Percentiles rank a stretch among this genome's conserved stretches.
These are phyloP conservation scores for Heimioporus sp. DNA, from an alignment of 768 basidiomycete species.

Conservation along the genomic window DNA sequence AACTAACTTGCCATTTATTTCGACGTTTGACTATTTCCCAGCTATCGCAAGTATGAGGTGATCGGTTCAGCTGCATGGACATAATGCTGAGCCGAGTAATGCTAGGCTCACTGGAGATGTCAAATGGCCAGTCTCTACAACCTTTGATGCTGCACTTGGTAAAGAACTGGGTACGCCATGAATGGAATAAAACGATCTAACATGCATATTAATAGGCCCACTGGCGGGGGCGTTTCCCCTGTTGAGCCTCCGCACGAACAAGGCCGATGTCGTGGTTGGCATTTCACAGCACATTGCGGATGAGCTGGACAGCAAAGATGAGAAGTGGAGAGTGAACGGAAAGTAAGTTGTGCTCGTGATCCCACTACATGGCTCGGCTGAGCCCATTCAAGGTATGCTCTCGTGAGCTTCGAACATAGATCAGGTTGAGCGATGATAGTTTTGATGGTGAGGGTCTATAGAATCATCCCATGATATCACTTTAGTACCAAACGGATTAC, in stretches of 20 bases:
- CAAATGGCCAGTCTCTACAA: constrained; percentile 79
- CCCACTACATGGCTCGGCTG: not conserved
- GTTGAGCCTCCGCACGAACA: constrained; percentile 87
- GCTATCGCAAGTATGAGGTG: constrained; percentile 76
- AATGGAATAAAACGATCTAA: not conserved
- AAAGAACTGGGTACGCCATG: constrained; percentile 11
- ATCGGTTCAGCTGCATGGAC: not conserved
- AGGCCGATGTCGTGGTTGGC: constrained; percentile 92
- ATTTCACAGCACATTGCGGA: constrained; percentile 65
- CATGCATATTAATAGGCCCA: constrained; percentile 49
- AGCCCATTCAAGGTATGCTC: constrained; percentile 25
- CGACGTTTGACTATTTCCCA: constrained; percentile 23
- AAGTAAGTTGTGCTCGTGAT: constrained; percentile 43
- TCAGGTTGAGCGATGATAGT: not conserved
- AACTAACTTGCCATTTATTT: not conserved
- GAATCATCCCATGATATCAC: no score
- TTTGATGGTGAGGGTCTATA: not conserved
- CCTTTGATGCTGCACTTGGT: constrained; percentile 76
- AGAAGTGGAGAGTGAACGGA: constrained; percentile 79
- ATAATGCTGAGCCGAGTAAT: constrained; percentile 1
- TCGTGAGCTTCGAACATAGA: constrained; percentile 30
- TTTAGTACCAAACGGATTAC: no score
- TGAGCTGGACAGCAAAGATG: constrained; percentile 58
- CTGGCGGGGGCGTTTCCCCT: constrained; percentile 77
- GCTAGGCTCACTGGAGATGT: constrained; percentile 86